Conservation (phyloP, 768 basidiomycete genomes). For the Auriscalpium vulgare region DNA sequence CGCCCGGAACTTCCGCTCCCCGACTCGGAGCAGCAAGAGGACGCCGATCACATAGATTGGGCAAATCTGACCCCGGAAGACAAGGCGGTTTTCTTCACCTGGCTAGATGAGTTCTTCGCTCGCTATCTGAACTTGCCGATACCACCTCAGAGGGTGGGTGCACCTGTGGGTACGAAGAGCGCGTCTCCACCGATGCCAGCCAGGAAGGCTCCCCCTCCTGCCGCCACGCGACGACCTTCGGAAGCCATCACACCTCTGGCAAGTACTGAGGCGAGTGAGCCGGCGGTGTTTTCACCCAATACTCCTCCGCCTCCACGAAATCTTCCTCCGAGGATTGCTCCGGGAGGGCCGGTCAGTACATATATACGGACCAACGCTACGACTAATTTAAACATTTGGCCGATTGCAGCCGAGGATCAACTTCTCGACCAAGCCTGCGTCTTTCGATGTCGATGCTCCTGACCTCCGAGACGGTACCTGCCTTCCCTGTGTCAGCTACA, state of each 20-base stretch:
- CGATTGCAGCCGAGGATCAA: constrained; percentile 10
- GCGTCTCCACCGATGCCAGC: no score
- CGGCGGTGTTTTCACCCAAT: no score
- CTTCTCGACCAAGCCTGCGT: constrained; percentile 4
- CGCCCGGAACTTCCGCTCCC: not conserved
- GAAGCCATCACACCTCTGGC: not conserved
- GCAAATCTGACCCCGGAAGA: constrained; percentile 56
- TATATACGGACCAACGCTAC: not conserved
- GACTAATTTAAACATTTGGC: not conserved
- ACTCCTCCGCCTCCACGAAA: no score
- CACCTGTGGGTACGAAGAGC: not conserved
- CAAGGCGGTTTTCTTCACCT: constrained; percentile 64
- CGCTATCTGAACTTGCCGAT: constrained; percentile 27
- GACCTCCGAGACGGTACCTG: no score
- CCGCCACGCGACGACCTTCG: no score
- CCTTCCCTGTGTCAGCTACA: not conserved
- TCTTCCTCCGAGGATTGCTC: no score
- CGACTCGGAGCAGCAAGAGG: not conserved
- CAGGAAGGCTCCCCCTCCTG: no score
- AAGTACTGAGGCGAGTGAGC: not conserved
- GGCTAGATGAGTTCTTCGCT: constrained; percentile 79
- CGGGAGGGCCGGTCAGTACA: not conserved
- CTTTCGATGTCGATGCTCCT: not conserved
- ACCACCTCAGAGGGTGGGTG: not conserved
- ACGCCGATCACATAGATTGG: constrained; percentile 51